Percentiles rank a stretch among this genome's conserved stretches.
Evolutionary conservation across 192 early-diverging fungal genomes (phyloP).

Genomic region (Rhizoclosmatium globosum): DNA sequence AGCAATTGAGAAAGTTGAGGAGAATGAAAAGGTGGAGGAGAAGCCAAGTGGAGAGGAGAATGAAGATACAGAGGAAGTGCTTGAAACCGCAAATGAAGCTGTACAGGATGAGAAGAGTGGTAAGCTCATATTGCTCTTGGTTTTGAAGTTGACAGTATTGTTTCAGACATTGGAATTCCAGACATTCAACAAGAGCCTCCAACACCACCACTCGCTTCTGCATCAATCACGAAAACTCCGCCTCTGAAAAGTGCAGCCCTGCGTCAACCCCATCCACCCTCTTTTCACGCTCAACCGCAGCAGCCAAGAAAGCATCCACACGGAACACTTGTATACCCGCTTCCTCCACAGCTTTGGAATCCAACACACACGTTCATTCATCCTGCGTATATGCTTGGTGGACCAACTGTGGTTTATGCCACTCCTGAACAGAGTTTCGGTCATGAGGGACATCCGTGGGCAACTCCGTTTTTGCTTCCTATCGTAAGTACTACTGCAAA

Average conservation of each 20-base stretch:
- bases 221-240: background rate
- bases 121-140: background rate
- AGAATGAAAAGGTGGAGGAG: background rate
- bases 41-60: background rate
- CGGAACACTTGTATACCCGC: conserved; percentile 13
- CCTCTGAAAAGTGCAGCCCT: background rate
- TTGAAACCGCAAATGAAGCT: background rate
- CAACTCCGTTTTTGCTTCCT: background rate
- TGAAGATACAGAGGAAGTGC: background rate
- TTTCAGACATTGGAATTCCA: background rate
- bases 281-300: background rate
- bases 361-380: background rate
- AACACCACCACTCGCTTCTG: background rate
- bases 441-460: conserved; percentile 15
- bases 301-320: background rate
- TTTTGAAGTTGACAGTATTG: too few relatives aligned
- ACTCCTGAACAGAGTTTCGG: background rate
- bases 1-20: background rate
- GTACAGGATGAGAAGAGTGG: background rate
- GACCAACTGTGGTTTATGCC: background rate
- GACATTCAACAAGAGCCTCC: background rate
- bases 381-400: background rate
- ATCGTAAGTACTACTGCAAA: conserved; percentile 12
- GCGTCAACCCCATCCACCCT: background rate
- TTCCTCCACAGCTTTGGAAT: conserved; percentile 25